These are phyloP conservation scores for Lentinula sp. DNA, from an alignment of 768 basidiomycete species.

Conservation along the genomic window DNA sequence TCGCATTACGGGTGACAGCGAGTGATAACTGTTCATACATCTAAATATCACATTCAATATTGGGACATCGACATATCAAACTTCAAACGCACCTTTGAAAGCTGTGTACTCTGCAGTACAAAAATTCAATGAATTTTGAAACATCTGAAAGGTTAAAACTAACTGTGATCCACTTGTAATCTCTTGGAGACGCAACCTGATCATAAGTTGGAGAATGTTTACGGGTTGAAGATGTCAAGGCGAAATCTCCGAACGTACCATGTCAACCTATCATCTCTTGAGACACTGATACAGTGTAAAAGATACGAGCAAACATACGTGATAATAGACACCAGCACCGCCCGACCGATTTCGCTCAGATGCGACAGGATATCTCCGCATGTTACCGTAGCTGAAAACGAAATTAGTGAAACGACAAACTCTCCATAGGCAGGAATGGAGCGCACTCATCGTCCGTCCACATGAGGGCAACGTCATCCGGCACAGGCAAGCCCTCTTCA, in stretches of 20 bases:
- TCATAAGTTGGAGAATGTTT: background rate
- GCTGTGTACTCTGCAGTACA: conserved; percentile 38
- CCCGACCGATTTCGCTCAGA: conserved; percentile 56
- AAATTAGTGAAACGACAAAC: background rate
- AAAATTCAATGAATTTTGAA: background rate
- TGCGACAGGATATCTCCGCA: conserved; percentile 51
- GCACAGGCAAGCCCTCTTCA: conserved; percentile 53
- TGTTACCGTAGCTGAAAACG: conserved; percentile 54
- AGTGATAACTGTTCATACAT: conserved; percentile 67
- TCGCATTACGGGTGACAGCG: conserved; percentile 53
- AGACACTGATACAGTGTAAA: too few species aligned
- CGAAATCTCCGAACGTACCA: conserved; percentile 21
- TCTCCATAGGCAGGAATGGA: background rate
- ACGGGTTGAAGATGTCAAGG: background rate
- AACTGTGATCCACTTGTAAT: conserved; percentile 71
- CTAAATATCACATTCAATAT: conserved; percentile 17
- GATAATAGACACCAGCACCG: conserved; percentile 69
- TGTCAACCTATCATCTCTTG: conserved; percentile 33
- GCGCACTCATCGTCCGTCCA: conserved; percentile 69
- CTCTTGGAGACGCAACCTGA: conserved; percentile 56
- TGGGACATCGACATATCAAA: background rate
- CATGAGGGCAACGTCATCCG: conserved; percentile 59
- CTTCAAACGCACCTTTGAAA: conserved; percentile 34
- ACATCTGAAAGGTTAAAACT: conserved; percentile 11
- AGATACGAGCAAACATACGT: conserved; percentile 28